Evolutionary conservation across 306 rosid genomes (phyloP).

Genomic region (Rosa chinensis): DNA sequence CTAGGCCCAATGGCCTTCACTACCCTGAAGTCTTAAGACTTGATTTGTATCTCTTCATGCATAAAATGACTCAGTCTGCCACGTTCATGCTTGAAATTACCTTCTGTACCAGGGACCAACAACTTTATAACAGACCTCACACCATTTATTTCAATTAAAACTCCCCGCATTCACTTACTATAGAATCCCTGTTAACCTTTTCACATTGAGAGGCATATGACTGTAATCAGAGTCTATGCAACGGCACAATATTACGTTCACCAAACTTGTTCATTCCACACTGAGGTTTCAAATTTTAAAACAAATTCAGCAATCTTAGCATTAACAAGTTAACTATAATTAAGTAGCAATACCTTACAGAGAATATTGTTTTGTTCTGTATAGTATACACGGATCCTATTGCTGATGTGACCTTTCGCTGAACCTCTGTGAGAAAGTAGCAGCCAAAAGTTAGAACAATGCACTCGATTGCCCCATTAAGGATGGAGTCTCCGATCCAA

Average conservation of each 20-base stretch:
- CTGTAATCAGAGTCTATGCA: neutral
- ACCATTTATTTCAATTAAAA: neutral
- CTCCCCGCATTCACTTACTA: neutral
- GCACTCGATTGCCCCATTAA: neutral
- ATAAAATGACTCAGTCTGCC: neutral
- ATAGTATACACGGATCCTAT: neutral
- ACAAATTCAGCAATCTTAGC: neutral
- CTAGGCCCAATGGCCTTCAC: neutral
- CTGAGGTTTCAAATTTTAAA: too few relatives aligned
- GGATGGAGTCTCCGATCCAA: neutral
- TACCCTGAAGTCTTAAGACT: neutral
- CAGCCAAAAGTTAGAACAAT: neutral
- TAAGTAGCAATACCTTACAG: too few relatives aligned
- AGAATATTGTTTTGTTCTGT: neutral
- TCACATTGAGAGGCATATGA: neutral
- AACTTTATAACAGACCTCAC: neutral
- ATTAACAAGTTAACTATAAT: neutral
- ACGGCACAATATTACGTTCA: neutral
- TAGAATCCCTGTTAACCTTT: neutral
- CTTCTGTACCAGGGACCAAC: slow-evolving; percentile 11
- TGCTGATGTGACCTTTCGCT: neutral
- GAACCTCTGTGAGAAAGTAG: neutral
- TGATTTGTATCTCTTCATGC: neutral
- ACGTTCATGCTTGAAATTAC: neutral
- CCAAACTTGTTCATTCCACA: neutral